Evolutionary conservation across 225 moss, liverwort and hornwort species (phyloP), one percentile per base, ranked within the genome.

Genomic region (Antitrichia curtipendula): DNA sequence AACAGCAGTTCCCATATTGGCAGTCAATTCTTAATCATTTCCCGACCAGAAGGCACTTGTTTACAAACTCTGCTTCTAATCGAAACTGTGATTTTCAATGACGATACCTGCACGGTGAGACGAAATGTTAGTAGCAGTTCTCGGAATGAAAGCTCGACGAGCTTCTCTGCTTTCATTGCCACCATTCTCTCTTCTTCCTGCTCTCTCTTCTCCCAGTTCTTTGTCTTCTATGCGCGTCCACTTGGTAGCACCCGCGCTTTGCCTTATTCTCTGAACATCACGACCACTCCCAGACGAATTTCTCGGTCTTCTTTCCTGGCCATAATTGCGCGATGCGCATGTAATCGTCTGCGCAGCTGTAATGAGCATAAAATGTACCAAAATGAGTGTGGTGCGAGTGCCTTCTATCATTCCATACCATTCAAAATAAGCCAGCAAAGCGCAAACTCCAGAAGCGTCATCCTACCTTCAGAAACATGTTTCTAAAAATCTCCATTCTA

Each of bases 31-130:
- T 53, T 41, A 53, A 84, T 22, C 58, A 84, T 65, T 76, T 83
- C 83, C 80, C 25, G 40, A 77, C 58, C 50, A 54, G 57, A 36
- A 45, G 49, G n/a, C 65, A 36, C 11, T 32, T 69, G 34, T 64
- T 38, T 84, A 57, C 16, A 61, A 83, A 54, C 16, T 41, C 54
- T 76, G 40, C 13, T 45, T 45, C 60, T 59, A 74, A 36, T 40
- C n/a, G 7, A 62, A 32, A 58, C 68, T 23, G 24, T 24, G 32
- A 66, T 41, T 79, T 65, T 36, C 29, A 81, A 54, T 5, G 54
- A 68, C 16, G 38, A 76, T 85, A 91, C 95, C 95, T 91, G 95
- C 95, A 74, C 95, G 95, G 75, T 95, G 95, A 83, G 95, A 74
- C 82, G 95, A 95, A 75, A 95, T 90, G 82, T 94, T 94, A 41